phyloP scores from a whole-genome alignment of 345 rosid species.

The Syzygium aromaticum region DNA sequence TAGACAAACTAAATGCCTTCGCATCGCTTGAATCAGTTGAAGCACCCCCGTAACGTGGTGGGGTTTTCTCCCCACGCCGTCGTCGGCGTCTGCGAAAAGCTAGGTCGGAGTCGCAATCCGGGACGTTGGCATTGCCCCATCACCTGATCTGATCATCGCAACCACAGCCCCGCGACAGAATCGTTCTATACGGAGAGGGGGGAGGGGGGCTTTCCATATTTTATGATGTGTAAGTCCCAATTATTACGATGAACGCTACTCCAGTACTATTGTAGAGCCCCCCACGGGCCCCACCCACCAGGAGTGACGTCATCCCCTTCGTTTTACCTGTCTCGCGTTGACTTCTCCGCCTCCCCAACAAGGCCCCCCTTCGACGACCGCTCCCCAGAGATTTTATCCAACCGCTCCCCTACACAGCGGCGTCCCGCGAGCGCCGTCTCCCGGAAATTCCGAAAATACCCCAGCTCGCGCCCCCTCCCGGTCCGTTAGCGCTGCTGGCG shows the following conservation, averaged over 20 bases:
- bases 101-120: not conserved
- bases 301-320: not conserved
- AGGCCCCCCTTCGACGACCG: no score
- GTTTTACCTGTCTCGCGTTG: not conserved
- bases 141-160: not conserved
- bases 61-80: no score
- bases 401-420: not conserved
- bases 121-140: not conserved
- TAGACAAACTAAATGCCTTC: not conserved
- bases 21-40: no score
- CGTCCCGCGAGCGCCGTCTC: not conserved
- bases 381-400: not conserved
- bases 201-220: not conserved
- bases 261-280: not conserved
- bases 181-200: not conserved
- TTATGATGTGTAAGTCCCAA: not conserved
- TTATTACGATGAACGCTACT: no score
- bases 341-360: not conserved
- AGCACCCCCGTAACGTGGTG: no score
- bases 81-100: not conserved
- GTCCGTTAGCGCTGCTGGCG: not conserved
- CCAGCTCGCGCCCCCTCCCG: not conserved
- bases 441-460: not conserved
- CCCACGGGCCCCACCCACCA: no score
- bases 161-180: no score